A percentile compares a stretch with the other conserved stretches of the same genome.
Conservation (phyloP, 2,329 filamentous ascomycete species). For the Nigrospora sphaerica region DNA sequence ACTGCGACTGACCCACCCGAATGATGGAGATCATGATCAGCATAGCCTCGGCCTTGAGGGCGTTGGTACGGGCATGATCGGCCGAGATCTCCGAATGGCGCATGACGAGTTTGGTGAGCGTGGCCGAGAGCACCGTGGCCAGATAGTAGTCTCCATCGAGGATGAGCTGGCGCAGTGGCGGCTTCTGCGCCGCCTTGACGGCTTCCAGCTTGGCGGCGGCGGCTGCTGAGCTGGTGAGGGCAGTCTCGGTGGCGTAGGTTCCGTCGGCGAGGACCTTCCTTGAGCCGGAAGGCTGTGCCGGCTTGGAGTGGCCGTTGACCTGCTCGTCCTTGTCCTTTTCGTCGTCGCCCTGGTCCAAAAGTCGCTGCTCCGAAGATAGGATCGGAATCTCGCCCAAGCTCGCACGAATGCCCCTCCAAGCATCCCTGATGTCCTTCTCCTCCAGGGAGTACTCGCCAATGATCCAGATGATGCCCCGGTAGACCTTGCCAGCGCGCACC, state of each 20-base stretch:
- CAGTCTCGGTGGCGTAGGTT: conserved; percentile 95
- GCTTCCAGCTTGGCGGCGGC: conserved; percentile 88
- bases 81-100: conserved; percentile 88
- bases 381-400: conserved; percentile 97
- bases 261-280: conserved; percentile 91
- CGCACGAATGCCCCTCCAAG: conserved; percentile 91
- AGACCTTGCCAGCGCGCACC: conserved; percentile 94
- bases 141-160: conserved; percentile 97
- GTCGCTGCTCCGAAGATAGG: conserved; percentile 83
- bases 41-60: conserved; percentile 93
- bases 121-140: conserved; percentile 89
- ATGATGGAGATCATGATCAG: conserved; percentile 99
- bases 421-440: conserved; percentile 87
- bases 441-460: conserved; percentile 95
- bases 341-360: conserved; percentile 78
- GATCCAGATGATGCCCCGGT: conserved; percentile 94
- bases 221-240: conserved; percentile 85
- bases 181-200: conserved; percentile 94
- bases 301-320: conserved; percentile 73
- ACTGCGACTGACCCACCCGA: conserved; percentile 95
- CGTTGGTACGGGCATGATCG: conserved; percentile 82
- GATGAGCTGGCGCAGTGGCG: conserved; percentile 87
- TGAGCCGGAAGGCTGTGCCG: conserved; percentile 71
- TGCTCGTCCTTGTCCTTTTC: conserved; percentile 57
- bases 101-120: conserved; percentile 96